phyloP scores from a whole-genome alignment of 2,329 filamentous ascomycete species.

The Trichothecium sympodiale region DNA sequence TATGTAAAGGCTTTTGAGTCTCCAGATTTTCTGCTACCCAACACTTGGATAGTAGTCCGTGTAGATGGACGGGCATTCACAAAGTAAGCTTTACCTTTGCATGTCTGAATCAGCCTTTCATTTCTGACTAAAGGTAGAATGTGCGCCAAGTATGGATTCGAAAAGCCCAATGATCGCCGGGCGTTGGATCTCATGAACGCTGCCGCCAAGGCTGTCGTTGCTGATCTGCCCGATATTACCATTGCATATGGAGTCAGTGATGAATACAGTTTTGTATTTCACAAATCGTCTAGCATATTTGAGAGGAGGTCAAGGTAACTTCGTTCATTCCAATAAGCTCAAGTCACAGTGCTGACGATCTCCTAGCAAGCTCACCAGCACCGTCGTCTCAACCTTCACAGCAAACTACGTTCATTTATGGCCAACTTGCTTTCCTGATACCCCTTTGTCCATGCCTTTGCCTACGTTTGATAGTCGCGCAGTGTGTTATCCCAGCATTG shows the following conservation, averaged over 20 bases:
- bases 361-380: constrained; percentile 75
- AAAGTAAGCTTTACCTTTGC: constrained; percentile 46
- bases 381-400: constrained; percentile 86
- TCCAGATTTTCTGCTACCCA: constrained; percentile 66
- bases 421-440: constrained; percentile 64
- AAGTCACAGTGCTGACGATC: background rate
- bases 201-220: constrained; percentile 75
- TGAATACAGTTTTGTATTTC: constrained; percentile 89
- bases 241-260: constrained; percentile 92
- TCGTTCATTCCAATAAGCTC: background rate
- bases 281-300: constrained; percentile 72
- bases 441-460: constrained; percentile 57
- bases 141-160: constrained; percentile 71
- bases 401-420: constrained; percentile 80
- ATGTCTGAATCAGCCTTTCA: background rate
- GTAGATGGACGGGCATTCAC: constrained; percentile 93
- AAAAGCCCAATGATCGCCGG: constrained; percentile 83
- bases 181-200: constrained; percentile 92
- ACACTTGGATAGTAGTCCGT: constrained; percentile 91
- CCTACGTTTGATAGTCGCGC: constrained; percentile 90
- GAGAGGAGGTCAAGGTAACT: constrained; percentile 71
- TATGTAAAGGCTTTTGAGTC: constrained; percentile 90
- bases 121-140: constrained; percentile 40
- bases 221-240: constrained; percentile 71
- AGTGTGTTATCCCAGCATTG: constrained; percentile 74